Evolutionary conservation across 148 eudicot species (phyloP), one percentile per base, ranked within the genome.

Genomic region (Agrostemma githago): DNA sequence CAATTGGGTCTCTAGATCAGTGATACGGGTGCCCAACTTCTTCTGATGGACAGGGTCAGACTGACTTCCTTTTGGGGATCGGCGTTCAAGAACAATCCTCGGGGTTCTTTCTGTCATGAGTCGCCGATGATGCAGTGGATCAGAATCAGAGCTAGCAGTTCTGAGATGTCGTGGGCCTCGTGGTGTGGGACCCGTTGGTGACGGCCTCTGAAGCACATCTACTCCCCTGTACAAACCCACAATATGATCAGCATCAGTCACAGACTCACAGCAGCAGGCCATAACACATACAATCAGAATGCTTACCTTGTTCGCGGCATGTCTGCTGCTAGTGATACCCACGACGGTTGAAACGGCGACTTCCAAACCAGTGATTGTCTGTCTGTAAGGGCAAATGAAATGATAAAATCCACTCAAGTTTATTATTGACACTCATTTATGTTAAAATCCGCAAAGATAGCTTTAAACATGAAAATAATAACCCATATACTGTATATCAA

Each of bases 1-100:
- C 15, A 94, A 89, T 72, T 94, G 98, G 65, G 89, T 87, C 76
- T 94, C 98, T 44, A 94, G 80, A 77, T 85, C 89, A 0, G 90
- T 86, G 68, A 94, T 86, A 1, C 98, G 88, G 0, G 93, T 86
- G 6, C 97, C 93, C 0, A 94, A 88, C 72, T 87, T 89, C 89
- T 84, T 94, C 66, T 88, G 92, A 67, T 72, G 74, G 26, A 76
- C 68, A 1, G 93, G 89, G 10, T 85, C 88, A 38, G 97, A 88
- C 40, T 83, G 92, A 44, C 81, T 16, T 4, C 89, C 83, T 68
- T 89, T 83, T 4, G 94, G 90, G 0, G 97, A 94, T 70, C 83
- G 85, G 43, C 86, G 87, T 51, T 83, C 88, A 34, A 83, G 77
- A 20, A 26, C 34, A 26, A 87, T 72, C 79, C 83, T 94, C 2